phyloP scores from a whole-genome alignment of 2,329 filamentous ascomycete species.

The Hypomyces rosellus region DNA sequence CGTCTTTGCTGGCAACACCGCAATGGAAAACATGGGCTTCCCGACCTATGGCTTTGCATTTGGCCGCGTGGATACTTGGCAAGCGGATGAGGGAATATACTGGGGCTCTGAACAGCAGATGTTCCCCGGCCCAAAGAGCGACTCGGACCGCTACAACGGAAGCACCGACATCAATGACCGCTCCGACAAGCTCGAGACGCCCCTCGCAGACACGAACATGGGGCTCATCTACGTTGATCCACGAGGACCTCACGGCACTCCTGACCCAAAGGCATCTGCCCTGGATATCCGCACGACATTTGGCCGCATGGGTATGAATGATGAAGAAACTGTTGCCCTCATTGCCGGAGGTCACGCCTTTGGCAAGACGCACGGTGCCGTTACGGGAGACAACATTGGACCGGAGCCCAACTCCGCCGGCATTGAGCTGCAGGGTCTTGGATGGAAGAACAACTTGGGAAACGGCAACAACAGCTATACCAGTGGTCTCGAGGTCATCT shows the following conservation, averaged over 20 bases:
- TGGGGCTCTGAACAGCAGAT: slow-evolving; percentile 67
- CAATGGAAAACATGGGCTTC: slow-evolving; percentile 69
- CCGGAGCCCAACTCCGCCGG: slow-evolving; percentile 58
- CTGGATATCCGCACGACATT: slow-evolving; percentile 69
- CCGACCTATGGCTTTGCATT: slow-evolving; percentile 66
- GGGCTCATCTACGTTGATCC: slow-evolving; percentile 78
- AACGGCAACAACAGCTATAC: slow-evolving; percentile 66
- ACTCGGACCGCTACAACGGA: slow-evolving; percentile 62
- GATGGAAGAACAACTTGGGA: slow-evolving; percentile 64
- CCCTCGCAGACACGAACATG: slow-evolving; percentile 59
- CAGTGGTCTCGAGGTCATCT: slow-evolving; percentile 69
- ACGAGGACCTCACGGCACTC: slow-evolving; percentile 65
- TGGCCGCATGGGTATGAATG: slow-evolving; percentile 73
- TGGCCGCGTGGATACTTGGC: slow-evolving; percentile 65
- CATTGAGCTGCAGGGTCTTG: slow-evolving; percentile 61
- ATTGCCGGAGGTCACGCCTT: slow-evolving; percentile 73
- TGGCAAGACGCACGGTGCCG: slow-evolving; percentile 74
- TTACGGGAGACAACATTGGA: slow-evolving; percentile 51
- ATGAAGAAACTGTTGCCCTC: slow-evolving; percentile 71
- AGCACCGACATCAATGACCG: slow-evolving; percentile 50
- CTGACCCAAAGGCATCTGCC: slow-evolving; percentile 61
- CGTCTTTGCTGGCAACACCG: slow-evolving; percentile 67
- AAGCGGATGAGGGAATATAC: slow-evolving; percentile 69
- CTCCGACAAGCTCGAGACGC: slow-evolving; percentile 52
- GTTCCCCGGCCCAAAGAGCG: slow-evolving; percentile 49